A percentile compares a stretch with the other conserved stretches of the same genome.
phyloP scores from a whole-genome alignment of 768 basidiomycete species.

The Tulasnella sp. region DNA sequence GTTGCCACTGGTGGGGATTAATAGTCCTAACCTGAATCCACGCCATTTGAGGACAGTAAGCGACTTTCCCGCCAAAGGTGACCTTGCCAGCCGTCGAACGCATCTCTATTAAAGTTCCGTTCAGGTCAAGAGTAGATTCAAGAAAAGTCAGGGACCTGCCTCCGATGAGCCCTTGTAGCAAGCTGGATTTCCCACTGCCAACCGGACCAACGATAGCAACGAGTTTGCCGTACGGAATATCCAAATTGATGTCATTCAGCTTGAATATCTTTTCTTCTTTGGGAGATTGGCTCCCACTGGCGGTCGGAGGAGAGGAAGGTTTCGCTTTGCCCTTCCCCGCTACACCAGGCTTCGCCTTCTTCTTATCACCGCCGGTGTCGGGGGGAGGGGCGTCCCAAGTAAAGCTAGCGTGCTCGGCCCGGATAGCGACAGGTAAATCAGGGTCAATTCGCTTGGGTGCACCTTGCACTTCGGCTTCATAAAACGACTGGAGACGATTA shows the following conservation, averaged over 20 bases:
- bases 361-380: conserved; percentile 39
- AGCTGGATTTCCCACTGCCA: conserved; percentile 57
- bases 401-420: conserved; percentile 41
- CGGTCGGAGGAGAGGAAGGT: conserved; percentile 18
- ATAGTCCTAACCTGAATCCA: conserved; percentile 46
- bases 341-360: conserved; percentile 36
- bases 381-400: conserved; percentile 80
- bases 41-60: conserved; percentile 57
- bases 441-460: conserved; percentile 55
- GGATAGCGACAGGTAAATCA: conserved; percentile 26
- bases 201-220: conserved; percentile 72
- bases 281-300: conserved; percentile 30
- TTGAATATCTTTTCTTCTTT: conserved; percentile 52
- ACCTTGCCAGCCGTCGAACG: conserved; percentile 53
- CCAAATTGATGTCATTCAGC: conserved; percentile 49
- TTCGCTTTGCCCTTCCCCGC: conserved; percentile 30
- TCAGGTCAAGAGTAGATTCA: conserved; percentile 40
- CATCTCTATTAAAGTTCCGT: conserved; percentile 51
- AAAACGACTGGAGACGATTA: conserved; percentile 71
- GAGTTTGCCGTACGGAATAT: conserved; percentile 52
- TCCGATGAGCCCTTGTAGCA: conserved; percentile 27
- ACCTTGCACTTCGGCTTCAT: conserved; percentile 72
- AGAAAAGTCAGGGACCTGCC: background rate
- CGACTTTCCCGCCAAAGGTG: conserved; percentile 51
- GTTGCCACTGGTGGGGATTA: background rate